Conservation (phyloP, 2,329 filamentous ascomycete species). For the Pseudocercospora fijiensis region DNA sequence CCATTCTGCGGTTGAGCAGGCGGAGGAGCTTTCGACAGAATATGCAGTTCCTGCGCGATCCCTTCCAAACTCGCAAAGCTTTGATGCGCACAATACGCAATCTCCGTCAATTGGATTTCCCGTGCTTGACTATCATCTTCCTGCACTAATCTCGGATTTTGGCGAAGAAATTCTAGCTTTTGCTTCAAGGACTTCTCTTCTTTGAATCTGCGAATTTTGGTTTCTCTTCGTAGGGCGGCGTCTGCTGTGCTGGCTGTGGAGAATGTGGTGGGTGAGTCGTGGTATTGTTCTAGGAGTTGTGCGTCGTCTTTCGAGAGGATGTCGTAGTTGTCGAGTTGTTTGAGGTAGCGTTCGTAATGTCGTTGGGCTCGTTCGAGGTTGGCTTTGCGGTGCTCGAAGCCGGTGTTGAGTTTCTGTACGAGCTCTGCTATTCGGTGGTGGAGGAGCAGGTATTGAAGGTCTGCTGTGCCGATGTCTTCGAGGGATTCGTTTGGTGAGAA, state of each 20-base stretch:
- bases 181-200: constrained; percentile 82
- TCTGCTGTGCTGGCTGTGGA: constrained; percentile 66
- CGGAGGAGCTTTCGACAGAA: constrained; percentile 72
- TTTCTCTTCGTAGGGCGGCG: constrained; percentile 69
- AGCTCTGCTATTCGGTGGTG: constrained; percentile 79
- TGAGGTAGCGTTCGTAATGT: constrained; percentile 76
- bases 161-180: constrained; percentile 69
- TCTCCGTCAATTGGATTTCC: constrained; percentile 72
- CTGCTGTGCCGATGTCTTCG: constrained; percentile 81
- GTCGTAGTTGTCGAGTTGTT: constrained; percentile 73
- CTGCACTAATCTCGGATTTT: constrained; percentile 60
- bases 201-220: constrained; percentile 82
- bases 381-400: constrained; percentile 57
- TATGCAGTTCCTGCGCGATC: constrained; percentile 77
- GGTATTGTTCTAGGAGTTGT: constrained; percentile 70
- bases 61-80: constrained; percentile 86
- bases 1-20: constrained; percentile 44
- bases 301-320: constrained; percentile 65
- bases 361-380: constrained; percentile 64
- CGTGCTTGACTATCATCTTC: constrained; percentile 84
- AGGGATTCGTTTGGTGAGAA: constrained; percentile 89
- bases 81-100: constrained; percentile 72
- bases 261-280: constrained; percentile 70
- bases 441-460: constrained; percentile 79
- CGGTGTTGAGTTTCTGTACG: constrained; percentile 62